These are phyloP conservation scores for Hanseniaspora meyeri DNA, from an alignment of 805 yeast species.

Conservation along the genomic window DNA sequence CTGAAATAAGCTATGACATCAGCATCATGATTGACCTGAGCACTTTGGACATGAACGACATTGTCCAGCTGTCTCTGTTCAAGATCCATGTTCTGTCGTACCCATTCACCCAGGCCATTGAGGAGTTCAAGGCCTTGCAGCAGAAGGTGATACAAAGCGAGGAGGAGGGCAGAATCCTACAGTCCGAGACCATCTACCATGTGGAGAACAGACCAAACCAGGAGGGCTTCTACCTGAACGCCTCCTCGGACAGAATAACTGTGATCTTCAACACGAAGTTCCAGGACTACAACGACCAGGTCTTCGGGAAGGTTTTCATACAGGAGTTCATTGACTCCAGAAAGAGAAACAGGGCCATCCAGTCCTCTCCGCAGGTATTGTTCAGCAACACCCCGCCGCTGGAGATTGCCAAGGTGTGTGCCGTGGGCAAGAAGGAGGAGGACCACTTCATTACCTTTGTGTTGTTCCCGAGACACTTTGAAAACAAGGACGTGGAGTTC, in stretches of 20 bases:
- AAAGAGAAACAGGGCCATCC: slow-evolving; percentile 81
- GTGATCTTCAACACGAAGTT: slow-evolving; percentile 89
- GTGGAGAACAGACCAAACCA: slow-evolving; percentile 75
- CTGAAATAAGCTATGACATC: slow-evolving; percentile 71
- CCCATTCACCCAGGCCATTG: slow-evolving; percentile 80
- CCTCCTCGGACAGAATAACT: slow-evolving; percentile 91
- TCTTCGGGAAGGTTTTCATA: slow-evolving; percentile 75
- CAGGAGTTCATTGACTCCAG: slow-evolving; percentile 96
- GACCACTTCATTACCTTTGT: slow-evolving; percentile 56
- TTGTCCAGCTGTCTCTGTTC: slow-evolving; percentile 45
- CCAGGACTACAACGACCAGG: slow-evolving; percentile 92
- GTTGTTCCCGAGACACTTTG: slow-evolving; percentile 78
- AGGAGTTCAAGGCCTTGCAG: slow-evolving; percentile 59
- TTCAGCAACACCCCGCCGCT: slow-evolving; percentile 91
- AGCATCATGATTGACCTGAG: slow-evolving; percentile 57
- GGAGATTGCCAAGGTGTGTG: slow-evolving; percentile 48
- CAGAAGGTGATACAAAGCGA: slow-evolving; percentile 17
- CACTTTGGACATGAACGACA: slow-evolving; percentile 40
- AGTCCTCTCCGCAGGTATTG: slow-evolving; percentile 95
- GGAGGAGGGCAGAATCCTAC: slow-evolving; percentile 21
- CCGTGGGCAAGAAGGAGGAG: slow-evolving; percentile 27
- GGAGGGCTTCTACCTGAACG: slow-evolving; percentile 80
- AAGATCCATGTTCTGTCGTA: slow-evolving; percentile 85
- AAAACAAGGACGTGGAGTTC: slow-evolving; percentile 36
- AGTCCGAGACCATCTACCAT: slow-evolving; percentile 22